These are phyloP conservation scores for Funneliformis caledonium DNA, from an alignment of 371 early-diverging fungal genomes.

Conservation along the genomic window DNA sequence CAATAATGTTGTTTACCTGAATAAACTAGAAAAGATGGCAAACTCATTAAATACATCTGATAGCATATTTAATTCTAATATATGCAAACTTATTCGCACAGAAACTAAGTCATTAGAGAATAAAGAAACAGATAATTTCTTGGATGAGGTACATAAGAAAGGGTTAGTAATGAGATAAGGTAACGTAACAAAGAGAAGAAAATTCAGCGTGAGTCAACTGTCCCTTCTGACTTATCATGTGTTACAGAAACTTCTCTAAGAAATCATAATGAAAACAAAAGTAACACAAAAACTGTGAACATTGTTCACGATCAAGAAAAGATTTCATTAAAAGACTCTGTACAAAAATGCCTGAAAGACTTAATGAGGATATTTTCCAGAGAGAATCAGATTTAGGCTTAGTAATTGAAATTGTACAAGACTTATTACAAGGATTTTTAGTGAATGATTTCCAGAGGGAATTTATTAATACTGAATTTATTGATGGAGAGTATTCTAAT, in stretches of 20 bases:
- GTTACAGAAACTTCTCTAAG: no score
- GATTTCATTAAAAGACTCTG: slow-evolving; percentile 1
- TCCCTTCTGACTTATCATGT: no score
- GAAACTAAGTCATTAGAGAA: not conserved
- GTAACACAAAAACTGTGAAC: slow-evolving; percentile 19
- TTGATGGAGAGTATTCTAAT: not conserved
- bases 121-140: slow-evolving; percentile 28
- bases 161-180: slow-evolving; percentile 7
- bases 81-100: no score
- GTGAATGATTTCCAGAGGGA: not conserved
- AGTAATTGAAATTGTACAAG: not conserved
- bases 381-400: not conserved
- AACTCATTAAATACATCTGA: slow-evolving; percentile 1
- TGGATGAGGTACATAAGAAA: slow-evolving; percentile 24
- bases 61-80: not conserved
- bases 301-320: not conserved
- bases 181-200: no score
- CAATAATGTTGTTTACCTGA: no score
- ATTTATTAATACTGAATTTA: not conserved
- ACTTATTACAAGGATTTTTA: not conserved
- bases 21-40: not conserved
- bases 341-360: not conserved
- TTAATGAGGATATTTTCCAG: not conserved
- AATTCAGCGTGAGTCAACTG: no score
- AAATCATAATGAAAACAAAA: not conserved